These are phyloP conservation scores for Citrullus amarus DNA, from an alignment of 306 rosid species.

Conservation along the genomic window DNA sequence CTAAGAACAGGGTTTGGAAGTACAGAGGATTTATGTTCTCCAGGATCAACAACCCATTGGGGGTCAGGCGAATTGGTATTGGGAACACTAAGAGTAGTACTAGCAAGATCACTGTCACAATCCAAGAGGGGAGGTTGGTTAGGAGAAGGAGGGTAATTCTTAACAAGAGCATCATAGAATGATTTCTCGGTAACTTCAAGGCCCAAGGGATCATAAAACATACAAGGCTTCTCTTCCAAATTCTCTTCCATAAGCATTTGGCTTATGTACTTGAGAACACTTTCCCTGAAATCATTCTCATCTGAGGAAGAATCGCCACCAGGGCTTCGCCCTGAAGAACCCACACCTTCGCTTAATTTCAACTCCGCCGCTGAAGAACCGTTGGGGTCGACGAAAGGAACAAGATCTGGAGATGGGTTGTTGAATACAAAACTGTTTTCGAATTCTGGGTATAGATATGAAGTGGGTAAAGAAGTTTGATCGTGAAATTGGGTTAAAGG, in stretches of 20 bases:
- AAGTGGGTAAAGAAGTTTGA: slow-evolving; percentile 4
- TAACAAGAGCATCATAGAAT: slow-evolving; percentile 63
- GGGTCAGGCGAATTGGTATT: slow-evolving; percentile 1
- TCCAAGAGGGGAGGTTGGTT: background rate
- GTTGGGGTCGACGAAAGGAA: background rate
- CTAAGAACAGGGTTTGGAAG: slow-evolving; percentile 22
- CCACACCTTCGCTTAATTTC: background rate
- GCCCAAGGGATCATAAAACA: slow-evolving; percentile 67
- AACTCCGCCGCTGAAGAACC: background rate
- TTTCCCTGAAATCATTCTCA: slow-evolving; percentile 42
- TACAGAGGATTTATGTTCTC: slow-evolving; percentile 26
- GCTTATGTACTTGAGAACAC: slow-evolving; percentile 45
- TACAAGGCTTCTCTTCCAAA: slow-evolving; percentile 57
- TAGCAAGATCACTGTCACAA: slow-evolving; percentile 7
- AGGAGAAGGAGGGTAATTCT: slow-evolving; percentile 35
- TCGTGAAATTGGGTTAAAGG: background rate
- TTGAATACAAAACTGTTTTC: background rate
- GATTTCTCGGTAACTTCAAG: slow-evolving; percentile 75
- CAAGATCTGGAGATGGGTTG: background rate
- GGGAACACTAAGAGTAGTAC: slow-evolving; percentile 16
- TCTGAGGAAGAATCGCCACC: slow-evolving; percentile 16
- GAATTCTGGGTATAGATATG: slow-evolving; percentile 1
- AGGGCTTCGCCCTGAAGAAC: slow-evolving; percentile 3
- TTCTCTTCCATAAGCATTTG: slow-evolving; percentile 75
- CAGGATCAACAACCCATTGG: slow-evolving; percentile 13